Evolutionary conservation across 257 asterid species (phyloP), one percentile per base, ranked within the genome.

Genomic region (Nemophila menziesii): DNA sequence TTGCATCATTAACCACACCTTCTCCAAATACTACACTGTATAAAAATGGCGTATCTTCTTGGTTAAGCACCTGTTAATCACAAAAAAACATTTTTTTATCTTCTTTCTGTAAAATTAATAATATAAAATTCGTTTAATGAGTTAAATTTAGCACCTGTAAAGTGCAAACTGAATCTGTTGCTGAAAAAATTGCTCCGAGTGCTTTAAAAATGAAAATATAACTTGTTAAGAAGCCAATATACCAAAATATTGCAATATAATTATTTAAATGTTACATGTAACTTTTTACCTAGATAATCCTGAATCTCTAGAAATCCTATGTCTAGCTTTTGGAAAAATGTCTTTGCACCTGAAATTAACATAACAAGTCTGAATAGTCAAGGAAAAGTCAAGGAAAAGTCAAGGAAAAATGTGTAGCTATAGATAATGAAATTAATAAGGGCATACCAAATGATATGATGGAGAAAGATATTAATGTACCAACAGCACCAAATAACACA

Each of bases 1-100:
- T 78, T 26, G 80, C 90, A 60, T 78, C 84, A 56, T 78, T 78
- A 41, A 78, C 90, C 39, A 78, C 84, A 11, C 89, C 83, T 65
- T 78, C 89, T 23, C 89, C 89, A 43, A 78, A 78, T 20, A 78
- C 84, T 42, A 71, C 65, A 63, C 89, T 78, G 68, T 74, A 74
- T 8, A 78, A 64, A 38, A 74, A 55, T 15, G 84, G 89, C 14
- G 89, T 78, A 42, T 78, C 78, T 22, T 78, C 89, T 43, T 78
- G 89, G 59, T 52, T 63, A 18, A 74, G 72, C 50, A 78, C 84
- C 89, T 73, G 68, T 44, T 13, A 51, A 48, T 58, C 33, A 66
- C 34, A 37, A 18, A 16, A 36, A 20, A 14, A 29, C 12, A 29
- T 29, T 29, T 29, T 29, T 29, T 29, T 5, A 2, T 29, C 2